Evolutionary conservation across 2,329 filamentous ascomycete genomes (phyloP).

Genomic region (Fusarium sp.): DNA sequence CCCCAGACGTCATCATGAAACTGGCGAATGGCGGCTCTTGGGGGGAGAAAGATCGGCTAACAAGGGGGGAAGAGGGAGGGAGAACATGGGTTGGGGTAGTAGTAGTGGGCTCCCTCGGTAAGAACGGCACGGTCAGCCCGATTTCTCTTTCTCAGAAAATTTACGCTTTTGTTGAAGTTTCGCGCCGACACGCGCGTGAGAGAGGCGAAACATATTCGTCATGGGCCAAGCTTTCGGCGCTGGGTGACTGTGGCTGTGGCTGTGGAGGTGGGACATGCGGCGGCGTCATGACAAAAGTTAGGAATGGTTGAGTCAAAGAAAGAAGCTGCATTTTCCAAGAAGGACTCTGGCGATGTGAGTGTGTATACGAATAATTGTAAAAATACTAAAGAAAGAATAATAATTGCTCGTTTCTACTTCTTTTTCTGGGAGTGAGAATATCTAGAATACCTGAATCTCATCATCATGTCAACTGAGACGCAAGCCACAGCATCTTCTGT

Average conservation of each 20-base stretch:
- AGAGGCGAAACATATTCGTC: constrained; percentile 20
- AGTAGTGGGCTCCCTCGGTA: constrained; percentile 22
- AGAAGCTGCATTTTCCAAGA: background rate
- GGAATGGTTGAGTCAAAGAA: background rate
- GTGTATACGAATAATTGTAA: background rate
- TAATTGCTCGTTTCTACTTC: background rate
- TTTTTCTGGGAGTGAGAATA: background rate
- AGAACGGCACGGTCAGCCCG: constrained; percentile 26
- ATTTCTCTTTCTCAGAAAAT: background rate
- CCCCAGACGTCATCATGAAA: background rate
- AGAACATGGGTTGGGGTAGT: background rate
- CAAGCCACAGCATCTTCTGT: constrained; percentile 7
- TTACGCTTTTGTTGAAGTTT: constrained; percentile 1
- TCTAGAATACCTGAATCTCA: background rate
- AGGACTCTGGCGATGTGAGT: background rate
- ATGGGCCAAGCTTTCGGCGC: background rate
- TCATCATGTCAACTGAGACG: background rate
- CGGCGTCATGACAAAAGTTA: background rate
- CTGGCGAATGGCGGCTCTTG: background rate
- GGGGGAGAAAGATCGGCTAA: background rate
- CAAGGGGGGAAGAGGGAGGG: background rate
- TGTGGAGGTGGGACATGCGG: background rate
- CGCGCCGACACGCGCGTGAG: background rate
- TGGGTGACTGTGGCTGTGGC: background rate
- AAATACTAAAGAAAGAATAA: background rate